A percentile compares a stretch with the other conserved stretches of the same genome.
phyloP scores from a whole-genome alignment of 306 rosid species.

The Trifolium fragiferum region DNA sequence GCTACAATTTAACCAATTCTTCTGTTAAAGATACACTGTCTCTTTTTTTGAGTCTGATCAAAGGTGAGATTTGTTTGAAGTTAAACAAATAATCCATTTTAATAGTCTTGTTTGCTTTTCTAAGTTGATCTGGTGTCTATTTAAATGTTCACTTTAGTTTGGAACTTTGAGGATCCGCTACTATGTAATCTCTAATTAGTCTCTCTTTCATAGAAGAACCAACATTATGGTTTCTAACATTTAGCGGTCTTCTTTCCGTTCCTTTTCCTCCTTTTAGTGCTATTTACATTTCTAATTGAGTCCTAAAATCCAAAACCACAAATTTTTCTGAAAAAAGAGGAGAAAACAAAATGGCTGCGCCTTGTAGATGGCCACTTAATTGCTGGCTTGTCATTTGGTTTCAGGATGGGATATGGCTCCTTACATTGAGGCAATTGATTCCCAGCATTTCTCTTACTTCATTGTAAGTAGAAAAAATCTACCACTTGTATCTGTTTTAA shows the following conservation, averaged over 20 bases:
- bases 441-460: slow-evolving; percentile 68
- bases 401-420: slow-evolving; percentile 99
- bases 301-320: not conserved
- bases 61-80: slow-evolving; percentile 5
- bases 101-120: slow-evolving; percentile 9
- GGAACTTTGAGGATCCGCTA: not conserved
- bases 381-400: slow-evolving; percentile 42
- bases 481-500: slow-evolving; percentile 30
- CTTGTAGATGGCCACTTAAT: slow-evolving; percentile 18
- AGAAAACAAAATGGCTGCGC: slow-evolving; percentile 21
- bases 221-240: slow-evolving; percentile 2
- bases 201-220: slow-evolving; percentile 17
- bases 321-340: not conserved
- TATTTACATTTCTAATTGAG: slow-evolving; percentile 12
- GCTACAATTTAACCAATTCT: slow-evolving; percentile 13
- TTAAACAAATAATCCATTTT: slow-evolving; percentile 4
- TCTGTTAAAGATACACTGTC: slow-evolving; percentile 13
- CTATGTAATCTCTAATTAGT: slow-evolving; percentile 4
- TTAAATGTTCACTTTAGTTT: slow-evolving; percentile 13
- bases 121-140: slow-evolving; percentile 21
- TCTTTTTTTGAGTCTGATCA: not conserved
- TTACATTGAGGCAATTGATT: slow-evolving; percentile 88
- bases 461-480: slow-evolving; percentile 56
- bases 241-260: slow-evolving; percentile 15
- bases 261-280: slow-evolving; percentile 19